Conservation (phyloP, 31 red algal species). For the Asparagopsis taxiformis region DNA sequence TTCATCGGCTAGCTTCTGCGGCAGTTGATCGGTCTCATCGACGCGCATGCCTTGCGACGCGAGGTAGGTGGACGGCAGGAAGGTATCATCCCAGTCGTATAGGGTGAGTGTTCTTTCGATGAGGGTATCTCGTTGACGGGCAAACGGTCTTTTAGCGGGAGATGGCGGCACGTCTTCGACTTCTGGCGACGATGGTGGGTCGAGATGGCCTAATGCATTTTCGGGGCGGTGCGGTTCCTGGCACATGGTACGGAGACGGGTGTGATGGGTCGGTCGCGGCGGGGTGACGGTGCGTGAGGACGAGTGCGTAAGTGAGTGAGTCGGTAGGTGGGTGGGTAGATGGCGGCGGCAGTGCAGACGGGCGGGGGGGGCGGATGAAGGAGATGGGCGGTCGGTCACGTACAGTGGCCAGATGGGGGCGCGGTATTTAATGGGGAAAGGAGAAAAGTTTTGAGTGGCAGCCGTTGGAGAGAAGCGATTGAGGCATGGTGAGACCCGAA, state of each 20-base stretch:
- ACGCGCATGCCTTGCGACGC: constrained; percentile 68
- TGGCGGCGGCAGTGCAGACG: background rate
- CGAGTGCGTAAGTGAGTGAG: background rate
- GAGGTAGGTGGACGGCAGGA: constrained; percentile 89
- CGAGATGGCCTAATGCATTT: constrained; percentile 18
- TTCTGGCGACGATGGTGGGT: constrained; percentile 21
- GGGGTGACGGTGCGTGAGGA: background rate
- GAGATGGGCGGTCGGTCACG: background rate
- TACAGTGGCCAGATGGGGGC: background rate
- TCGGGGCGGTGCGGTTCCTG: constrained; percentile 42
- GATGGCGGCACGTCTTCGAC: background rate
- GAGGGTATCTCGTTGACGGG: constrained; percentile 21
- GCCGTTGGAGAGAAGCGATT: too few species aligned
- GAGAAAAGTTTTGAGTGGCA: too few species aligned
- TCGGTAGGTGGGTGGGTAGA: background rate
- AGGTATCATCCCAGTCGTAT: constrained; percentile 94
- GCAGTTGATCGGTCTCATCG: constrained; percentile 44
- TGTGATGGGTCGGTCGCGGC: background rate
- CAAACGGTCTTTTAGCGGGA: constrained; percentile 28
- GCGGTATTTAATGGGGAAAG: too few species aligned
- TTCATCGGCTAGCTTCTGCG: constrained; percentile 32
- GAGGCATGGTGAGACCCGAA: too few species aligned
- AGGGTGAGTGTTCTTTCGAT: constrained; percentile 58
- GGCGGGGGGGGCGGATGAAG: background rate
- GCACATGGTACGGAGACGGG: constrained; percentile 21